Evolutionary conservation across 1,284 basidiomycete species (phyloP).

Genomic region (Lentinus polychrous): DNA sequence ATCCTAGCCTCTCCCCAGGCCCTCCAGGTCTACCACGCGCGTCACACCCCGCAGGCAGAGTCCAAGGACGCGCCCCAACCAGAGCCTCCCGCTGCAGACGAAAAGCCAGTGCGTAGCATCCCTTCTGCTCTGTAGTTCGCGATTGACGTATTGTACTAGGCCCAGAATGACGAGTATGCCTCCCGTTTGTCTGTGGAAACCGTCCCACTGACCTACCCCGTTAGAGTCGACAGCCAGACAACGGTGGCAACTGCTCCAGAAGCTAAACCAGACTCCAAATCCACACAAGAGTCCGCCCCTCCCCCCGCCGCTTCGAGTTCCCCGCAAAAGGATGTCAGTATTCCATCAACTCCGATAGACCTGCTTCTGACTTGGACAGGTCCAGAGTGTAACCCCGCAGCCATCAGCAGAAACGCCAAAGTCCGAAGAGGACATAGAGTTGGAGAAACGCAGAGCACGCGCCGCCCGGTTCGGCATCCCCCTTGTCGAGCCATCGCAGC

Average conservation of each 20-base stretch:
- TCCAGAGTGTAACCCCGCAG: neutral
- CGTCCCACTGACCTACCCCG: too few species aligned
- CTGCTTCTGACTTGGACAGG: too few species aligned
- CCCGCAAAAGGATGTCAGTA: too few species aligned
- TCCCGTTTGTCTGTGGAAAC: too few species aligned
- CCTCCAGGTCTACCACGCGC: constrained; percentile 37
- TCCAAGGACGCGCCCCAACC: constrained; percentile 7
- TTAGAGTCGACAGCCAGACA: too few species aligned
- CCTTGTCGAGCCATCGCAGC: constrained; percentile 35
- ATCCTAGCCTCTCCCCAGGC: constrained; percentile 49
- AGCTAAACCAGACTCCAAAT: too few species aligned
- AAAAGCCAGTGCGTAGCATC: neutral
- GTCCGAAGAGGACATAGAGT: constrained; percentile 25
- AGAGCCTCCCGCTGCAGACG: neutral
- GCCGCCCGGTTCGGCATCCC: constrained; percentile 68
- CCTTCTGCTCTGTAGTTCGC: neutral
- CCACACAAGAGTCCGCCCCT: too few species aligned
- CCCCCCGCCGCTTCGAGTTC: too few species aligned
- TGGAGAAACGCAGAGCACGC: constrained; percentile 52
- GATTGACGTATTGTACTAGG: neutral
- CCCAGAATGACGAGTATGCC: neutral
- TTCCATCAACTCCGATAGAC: too few species aligned
- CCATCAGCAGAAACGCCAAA: neutral
- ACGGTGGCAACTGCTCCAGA: too few species aligned
- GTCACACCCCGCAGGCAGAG: neutral